Evolutionary conservation across 441 rosid species (phyloP).

Genomic region (Brassica hybrid): DNA sequence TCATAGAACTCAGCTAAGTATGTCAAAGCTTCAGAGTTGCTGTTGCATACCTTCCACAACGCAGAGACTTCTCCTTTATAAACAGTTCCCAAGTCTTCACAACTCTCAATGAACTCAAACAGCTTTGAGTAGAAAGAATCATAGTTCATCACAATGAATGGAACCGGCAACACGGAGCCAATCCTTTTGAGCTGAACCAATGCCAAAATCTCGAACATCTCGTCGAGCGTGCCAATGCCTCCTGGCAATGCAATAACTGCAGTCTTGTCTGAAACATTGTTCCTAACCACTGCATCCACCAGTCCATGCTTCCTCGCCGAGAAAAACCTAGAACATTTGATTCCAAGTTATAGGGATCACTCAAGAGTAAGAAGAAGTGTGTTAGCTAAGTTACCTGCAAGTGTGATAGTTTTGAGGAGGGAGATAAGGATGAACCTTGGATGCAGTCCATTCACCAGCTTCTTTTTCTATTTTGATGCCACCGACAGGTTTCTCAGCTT

Average conservation of each 20-base stretch:
- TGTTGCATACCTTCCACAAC: conserved; percentile 77
- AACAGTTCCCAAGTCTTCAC: conserved; percentile 78
- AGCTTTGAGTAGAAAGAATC: conserved; percentile 76
- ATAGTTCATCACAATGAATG: conserved; percentile 88
- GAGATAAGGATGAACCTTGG: conserved; percentile 81
- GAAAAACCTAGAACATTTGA: conserved; percentile 73
- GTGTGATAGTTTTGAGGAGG: conserved; percentile 78
- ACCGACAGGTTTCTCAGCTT: conserved; percentile 76
- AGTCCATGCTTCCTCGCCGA: conserved; percentile 92
- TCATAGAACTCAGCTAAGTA: conserved; percentile 69
- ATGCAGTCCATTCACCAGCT: conserved; percentile 91
- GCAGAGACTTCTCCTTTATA: conserved; percentile 76
- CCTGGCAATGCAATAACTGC: conserved; percentile 87
- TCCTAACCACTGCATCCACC: conserved; percentile 79
- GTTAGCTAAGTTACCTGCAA: conserved; percentile 69
- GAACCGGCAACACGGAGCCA: conserved; percentile 76
- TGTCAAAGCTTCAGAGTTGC: conserved; percentile 69
- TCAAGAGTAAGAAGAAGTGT: no score
- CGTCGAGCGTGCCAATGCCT: conserved; percentile 91
- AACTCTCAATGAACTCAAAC: conserved; percentile 68
- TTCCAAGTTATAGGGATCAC: no score
- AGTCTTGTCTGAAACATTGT: conserved; percentile 57
- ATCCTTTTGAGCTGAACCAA: conserved; percentile 81
- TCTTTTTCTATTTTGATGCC: conserved; percentile 85
- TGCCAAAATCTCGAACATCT: conserved; percentile 82